Base-by-base conservation (phyloP, 139 green algal species). In the Micractinium conductrix region DNA sequence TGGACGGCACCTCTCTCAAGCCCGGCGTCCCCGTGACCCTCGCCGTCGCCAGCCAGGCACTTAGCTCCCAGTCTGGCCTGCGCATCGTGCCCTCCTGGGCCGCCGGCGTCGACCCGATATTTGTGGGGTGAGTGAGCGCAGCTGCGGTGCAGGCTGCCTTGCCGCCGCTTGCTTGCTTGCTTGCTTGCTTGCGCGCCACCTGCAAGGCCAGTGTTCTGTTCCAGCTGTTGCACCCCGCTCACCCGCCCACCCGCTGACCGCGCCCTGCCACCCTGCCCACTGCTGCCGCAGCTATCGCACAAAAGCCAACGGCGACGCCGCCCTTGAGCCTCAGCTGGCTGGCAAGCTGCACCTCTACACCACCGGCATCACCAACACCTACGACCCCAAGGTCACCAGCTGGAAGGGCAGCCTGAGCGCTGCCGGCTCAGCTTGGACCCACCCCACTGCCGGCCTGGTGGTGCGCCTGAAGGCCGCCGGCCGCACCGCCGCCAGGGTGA, bases 291-390 rank as follows among this genome's bases (percentile, higher is more conserved):
- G n/a, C n/a, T 72, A 58, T 38, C 76, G 76, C 58, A 73, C 76
- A 16, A 44, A 45, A 2, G 42, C 43, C 17, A 8, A 38, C 21
- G 58, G 58, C 14, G 76, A 82, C 30, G 12, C 8, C 0, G 24
- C 37, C 50, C 5, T 33, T 44, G 38, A 43, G 14, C 14, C 21
- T 1, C n/a, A n/a, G n/a, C n/a, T n/a, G n/a, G 28, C 42, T 7
- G 30, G 62, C 37, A 43, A 50, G 33, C 53, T 82, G 76, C 76
- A 82, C 58, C 26, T 82, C 55, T 82, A 82, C 76, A 38, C 37
- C 8, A 26, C 76, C 28, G 10, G 22, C 28, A 43, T 72, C 26
- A 53, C 40, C 14, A 60, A n/a, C 58, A 60, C 58, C 16, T 82
- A 42, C 43, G 76, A 82, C 30, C 33, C 45, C 21, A 1, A 26